phyloP scores from a whole-genome alignment of 805 yeast genomes.

The Tanozyma kutaoensis region DNA sequence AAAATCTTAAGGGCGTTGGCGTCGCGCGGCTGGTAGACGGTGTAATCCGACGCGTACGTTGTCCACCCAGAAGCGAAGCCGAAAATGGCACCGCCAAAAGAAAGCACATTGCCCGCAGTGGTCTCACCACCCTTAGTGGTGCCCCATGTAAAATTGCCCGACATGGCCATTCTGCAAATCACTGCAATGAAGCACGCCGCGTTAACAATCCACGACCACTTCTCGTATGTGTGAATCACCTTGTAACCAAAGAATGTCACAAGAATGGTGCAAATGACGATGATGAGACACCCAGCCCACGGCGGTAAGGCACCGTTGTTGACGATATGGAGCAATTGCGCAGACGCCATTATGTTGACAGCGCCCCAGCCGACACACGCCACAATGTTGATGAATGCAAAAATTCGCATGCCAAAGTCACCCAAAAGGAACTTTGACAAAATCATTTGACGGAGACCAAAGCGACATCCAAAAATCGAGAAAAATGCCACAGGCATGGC shows the following conservation, averaged over 20 bases:
- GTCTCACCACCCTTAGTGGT: conserved; percentile 34
- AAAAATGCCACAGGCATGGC: conserved; percentile 69
- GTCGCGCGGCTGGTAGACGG: conserved; percentile 68
- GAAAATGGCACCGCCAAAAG: conserved; percentile 71
- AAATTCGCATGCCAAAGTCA: conserved; percentile 58
- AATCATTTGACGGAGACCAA: conserved; percentile 83
- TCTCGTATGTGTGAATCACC: conserved; percentile 71
- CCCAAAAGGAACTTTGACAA: conserved; percentile 71
- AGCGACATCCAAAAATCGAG: conserved; percentile 70
- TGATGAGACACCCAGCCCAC: conserved; percentile 80
- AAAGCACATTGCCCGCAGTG: conserved; percentile 64
- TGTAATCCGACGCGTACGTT: conserved; percentile 84
- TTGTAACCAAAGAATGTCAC: conserved; percentile 79
- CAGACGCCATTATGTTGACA: conserved; percentile 80
- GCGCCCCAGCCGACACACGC: conserved; percentile 97
- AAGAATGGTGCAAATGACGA: conserved; percentile 52
- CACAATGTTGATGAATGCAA: conserved; percentile 62
- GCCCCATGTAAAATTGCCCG: conserved; percentile 41
- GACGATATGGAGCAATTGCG: conserved; percentile 69
- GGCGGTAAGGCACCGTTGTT: conserved; percentile 61
- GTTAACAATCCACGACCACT: conserved; percentile 83
- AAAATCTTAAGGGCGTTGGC: conserved; percentile 49
- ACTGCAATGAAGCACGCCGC: conserved; percentile 59
- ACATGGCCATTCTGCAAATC: conserved; percentile 61
- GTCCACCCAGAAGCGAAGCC: conserved; percentile 96